Conservation (phyloP, 73 alveolate species). For the Effrenium voratum region DNA sequence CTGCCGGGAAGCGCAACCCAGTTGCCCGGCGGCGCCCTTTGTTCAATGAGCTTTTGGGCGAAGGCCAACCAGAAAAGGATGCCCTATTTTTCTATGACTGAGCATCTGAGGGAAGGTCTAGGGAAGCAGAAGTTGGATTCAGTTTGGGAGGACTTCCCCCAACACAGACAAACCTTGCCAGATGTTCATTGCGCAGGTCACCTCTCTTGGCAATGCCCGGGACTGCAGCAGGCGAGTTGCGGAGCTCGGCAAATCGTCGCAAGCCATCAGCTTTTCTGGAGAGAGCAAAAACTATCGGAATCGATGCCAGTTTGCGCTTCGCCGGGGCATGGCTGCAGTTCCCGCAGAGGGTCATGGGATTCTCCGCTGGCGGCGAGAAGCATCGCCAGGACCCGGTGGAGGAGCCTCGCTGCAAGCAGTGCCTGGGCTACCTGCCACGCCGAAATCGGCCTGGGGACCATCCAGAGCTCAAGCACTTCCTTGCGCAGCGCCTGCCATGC, state of each 20-base stretch:
- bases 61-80: neutral
- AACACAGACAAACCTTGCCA: neutral
- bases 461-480: constrained; percentile 2
- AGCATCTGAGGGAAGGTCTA: neutral
- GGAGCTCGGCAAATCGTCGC: neutral
- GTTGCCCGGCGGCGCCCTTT: neutral
- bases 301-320: neutral
- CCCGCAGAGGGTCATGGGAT: neutral
- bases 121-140: neutral
- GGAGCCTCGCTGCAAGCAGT: constrained; percentile 34
- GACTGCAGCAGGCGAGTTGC: neutral
- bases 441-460: neutral
- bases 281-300: neutral
- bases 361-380: neutral
- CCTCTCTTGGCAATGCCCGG: constrained; percentile 14
- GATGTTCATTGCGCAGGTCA: no score
- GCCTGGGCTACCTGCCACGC: constrained; percentile 43
- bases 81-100: neutral
- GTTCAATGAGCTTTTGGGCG: neutral
- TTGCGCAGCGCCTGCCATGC: constrained; percentile 30
- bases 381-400: constrained; percentile 14
- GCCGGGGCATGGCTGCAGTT: neutral
- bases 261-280: neutral
- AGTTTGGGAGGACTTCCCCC: neutral
- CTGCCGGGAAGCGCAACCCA: neutral